Base-by-base conservation (phyloP, 495 filamentous ascomycete species). In the Friedmanniomyces endolithicus region DNA sequence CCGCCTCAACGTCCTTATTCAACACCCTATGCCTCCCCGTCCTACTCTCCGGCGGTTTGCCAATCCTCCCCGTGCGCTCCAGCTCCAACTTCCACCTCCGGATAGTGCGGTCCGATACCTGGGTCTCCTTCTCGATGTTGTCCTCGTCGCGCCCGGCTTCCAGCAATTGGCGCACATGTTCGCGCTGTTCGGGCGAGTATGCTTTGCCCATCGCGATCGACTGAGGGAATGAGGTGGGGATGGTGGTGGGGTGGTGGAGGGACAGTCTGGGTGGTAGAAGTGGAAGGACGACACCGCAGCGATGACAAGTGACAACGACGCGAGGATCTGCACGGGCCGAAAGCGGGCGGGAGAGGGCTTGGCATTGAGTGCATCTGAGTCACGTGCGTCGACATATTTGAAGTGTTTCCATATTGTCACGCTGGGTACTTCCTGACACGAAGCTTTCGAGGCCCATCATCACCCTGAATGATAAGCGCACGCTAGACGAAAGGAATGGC, bases 51-150 rank as follows among this genome's bases (percentile, higher is more conserved):
- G 59, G 59, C 41, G 59, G 59, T 45, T 62, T 62, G 1, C 59
- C 59, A 37, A 62, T 62, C 34, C 59, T 34, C 16, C 59, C 59
- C 12, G 59, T 62, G 17, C 55, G 27, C 55, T 62, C 59, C 1
- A 62, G 55, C 59, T 62, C 59, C 35, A 58, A 17, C 35, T 62
- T 62, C 59, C 59, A 62, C 25, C 59, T 19, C 20, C 59, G 20
- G 24, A 62, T 55, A 7, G 59, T 58, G 39, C 59, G 59, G 24
- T 62, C 59, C 8, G 49, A 54, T 8, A 62, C 59, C 33, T 55
- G 55, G 3, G 55, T 62, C 46, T 58, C 55, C n/a, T 55, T 49
- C 55, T 62, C 59, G 35, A 62, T 62, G 19, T 24, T 14, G 16
- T 58, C 55, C 39, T 62, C 59, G 43, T 62, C 59, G 23, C 55